phyloP scores from a whole-genome alignment of 192 early-diverging fungal genomes.

The Backusella luteola region DNA sequence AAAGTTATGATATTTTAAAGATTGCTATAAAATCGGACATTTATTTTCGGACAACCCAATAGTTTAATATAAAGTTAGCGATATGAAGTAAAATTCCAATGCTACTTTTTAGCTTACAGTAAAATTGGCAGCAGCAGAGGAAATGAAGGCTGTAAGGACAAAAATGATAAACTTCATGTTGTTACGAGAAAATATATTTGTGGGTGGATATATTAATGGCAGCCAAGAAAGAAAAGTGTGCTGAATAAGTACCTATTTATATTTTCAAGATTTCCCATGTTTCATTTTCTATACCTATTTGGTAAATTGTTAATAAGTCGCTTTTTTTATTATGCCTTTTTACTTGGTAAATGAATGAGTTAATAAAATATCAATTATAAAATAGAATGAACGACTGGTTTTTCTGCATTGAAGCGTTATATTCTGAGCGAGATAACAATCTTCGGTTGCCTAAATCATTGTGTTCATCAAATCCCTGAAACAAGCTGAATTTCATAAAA shows the following conservation, averaged over 20 bases:
- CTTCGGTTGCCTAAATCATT: background rate
- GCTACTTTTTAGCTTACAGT: background rate
- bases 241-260: background rate
- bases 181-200: background rate
- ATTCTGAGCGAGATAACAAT: background rate
- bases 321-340: background rate
- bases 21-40: no score
- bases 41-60: no score
- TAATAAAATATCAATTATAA: no score
- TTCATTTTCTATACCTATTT: background rate
- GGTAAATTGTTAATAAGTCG: background rate
- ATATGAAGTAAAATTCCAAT: background rate
- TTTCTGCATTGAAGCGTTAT: background rate
- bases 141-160: background rate
- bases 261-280: background rate
- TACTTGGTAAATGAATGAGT: background rate
- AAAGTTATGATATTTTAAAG: no score
- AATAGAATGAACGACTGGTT: no score
- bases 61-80: background rate
- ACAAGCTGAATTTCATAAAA: background rate
- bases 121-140: background rate
- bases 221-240: no score
- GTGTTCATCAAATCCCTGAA: background rate
- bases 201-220: no score
- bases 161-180: background rate